These are phyloP conservation scores for Pseudogymnoascus sp. DNA, from an alignment of 2,329 filamentous ascomycete species.

Conservation along the genomic window DNA sequence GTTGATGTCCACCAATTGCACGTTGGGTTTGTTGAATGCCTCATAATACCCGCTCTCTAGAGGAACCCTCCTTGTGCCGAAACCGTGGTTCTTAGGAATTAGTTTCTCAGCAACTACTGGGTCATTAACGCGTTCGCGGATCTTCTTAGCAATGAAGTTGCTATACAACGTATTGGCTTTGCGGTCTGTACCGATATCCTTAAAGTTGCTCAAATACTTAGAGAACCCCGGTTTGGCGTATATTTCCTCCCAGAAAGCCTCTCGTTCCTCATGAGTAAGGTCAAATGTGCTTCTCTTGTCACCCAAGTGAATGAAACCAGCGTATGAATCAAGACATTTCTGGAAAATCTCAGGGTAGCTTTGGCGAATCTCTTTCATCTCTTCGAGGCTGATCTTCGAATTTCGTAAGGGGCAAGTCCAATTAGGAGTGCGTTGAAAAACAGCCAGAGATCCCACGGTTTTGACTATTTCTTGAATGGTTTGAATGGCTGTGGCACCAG, in stretches of 20 bases:
- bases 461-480: slow-evolving; percentile 24
- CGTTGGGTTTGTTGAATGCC: slow-evolving; percentile 25
- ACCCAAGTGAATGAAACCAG: slow-evolving; percentile 26
- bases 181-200: slow-evolving; percentile 23
- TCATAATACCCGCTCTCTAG: slow-evolving; percentile 26
- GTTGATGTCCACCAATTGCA: slow-evolving; percentile 23
- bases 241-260: slow-evolving; percentile 24
- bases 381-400: slow-evolving; percentile 21
- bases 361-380: slow-evolving; percentile 23
- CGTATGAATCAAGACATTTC: slow-evolving; percentile 19
- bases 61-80: slow-evolving; percentile 19
- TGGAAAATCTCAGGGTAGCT: slow-evolving; percentile 28
- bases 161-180: slow-evolving; percentile 24
- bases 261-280: slow-evolving; percentile 26
- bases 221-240: slow-evolving; percentile 33
- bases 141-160: slow-evolving; percentile 29
- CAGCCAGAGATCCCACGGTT: slow-evolving; percentile 32
- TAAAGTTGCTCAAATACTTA: slow-evolving; percentile 26
- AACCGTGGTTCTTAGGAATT: slow-evolving; percentile 27
- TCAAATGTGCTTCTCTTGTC: slow-evolving; percentile 26
- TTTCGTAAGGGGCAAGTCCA: slow-evolving; percentile 13
- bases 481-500: slow-evolving; percentile 22
- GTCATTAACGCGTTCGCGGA: slow-evolving; percentile 29
- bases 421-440: slow-evolving; percentile 22
- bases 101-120: slow-evolving; percentile 29